Base-by-base conservation (phyloP, 2,329 filamentous ascomycete genomes). In the Harringtonia lauricola region DNA sequence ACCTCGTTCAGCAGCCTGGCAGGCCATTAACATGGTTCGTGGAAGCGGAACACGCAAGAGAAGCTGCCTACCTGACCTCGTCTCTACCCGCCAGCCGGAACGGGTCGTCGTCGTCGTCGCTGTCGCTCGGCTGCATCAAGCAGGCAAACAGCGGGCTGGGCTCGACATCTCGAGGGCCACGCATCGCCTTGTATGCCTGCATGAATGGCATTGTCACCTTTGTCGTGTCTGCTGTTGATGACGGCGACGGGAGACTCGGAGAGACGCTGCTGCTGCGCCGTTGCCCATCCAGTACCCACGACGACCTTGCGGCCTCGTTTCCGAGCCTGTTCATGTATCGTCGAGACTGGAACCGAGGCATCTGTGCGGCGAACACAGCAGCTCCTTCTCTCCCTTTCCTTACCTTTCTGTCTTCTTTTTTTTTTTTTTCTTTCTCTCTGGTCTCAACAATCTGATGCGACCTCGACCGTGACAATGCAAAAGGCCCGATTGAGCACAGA, bases 121-220 rank as follows among this genome's bases (percentile, higher is more conserved):
- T 57, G 9, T 44, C 26, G n/a, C 4, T 14, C 12, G 13, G 8
- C 13, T 18, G 42, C 22, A 7, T 12, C 12, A 49, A 29, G 14
- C 48, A 45, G n/a, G 19, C 47, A 33, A 58, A 55, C 15, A 63
- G 43, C 2, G 60, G 54, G 18, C 57, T 55, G 1, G 49, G 47
- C 8, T 51, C 48, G 13, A 48, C 39, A 18, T 42, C 47, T 13
- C 51, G 46, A 8, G 57, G 54, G 2, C 60, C 60, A 17, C 56
- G 56, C 57, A 64, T 59, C 14, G 57, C 54, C 9, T 50, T 51
- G 44, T 64, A 64, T 1, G 60, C 57, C 40, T 55, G 50, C 34
- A 64, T 44, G 31, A 51, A 49, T 2, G 49, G 19, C 41, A 44
- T 42, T 2, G 49, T 51, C 18, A 48, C 43, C 28, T 46, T 47